A percentile compares a stretch with the other conserved stretches of the same genome.
Conservation (phyloP, 2,329 filamentous ascomycete species). For the Aspergillus japonicus region DNA sequence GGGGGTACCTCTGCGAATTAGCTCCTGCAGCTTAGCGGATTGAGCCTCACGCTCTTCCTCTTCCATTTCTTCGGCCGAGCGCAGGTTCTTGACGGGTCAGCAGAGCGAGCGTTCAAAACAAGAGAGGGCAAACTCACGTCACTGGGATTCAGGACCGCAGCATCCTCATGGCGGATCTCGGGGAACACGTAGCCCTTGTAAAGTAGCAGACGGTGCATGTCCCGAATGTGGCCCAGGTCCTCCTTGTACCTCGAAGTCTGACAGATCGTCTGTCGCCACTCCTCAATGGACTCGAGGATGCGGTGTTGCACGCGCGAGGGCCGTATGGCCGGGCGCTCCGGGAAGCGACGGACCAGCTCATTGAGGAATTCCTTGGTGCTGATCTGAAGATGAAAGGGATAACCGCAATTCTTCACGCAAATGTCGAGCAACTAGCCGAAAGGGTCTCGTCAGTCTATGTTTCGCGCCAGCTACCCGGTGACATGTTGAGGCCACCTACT, state of each 20-base stretch:
- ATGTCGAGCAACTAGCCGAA: slow-evolving; percentile 76
- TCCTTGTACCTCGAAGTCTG: slow-evolving; percentile 97
- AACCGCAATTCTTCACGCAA: slow-evolving; percentile 99
- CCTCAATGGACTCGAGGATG: slow-evolving; percentile 94
- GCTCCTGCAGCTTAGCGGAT: slow-evolving; percentile 95
- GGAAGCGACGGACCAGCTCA: slow-evolving; percentile 92
- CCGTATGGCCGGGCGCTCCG: slow-evolving; percentile 85
- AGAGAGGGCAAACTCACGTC: slow-evolving; percentile 64
- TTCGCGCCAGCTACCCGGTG: slow-evolving; percentile 13
- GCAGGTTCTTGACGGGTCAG: slow-evolving; percentile 67
- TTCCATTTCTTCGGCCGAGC: slow-evolving; percentile 98
- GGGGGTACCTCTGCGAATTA: slow-evolving; percentile 87
- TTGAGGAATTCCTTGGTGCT: slow-evolving; percentile 99
- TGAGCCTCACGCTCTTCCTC: slow-evolving; percentile 93
- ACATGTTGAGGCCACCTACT: slow-evolving; percentile 42
- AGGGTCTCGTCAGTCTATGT: slow-evolving; percentile 18
- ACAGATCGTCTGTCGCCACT: slow-evolving; percentile 98
- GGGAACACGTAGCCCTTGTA: slow-evolving; percentile 98
- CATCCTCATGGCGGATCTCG: slow-evolving; percentile 87
- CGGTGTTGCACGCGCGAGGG: slow-evolving; percentile 83
- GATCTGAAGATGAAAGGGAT: slow-evolving; percentile 97
- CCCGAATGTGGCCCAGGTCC: slow-evolving; percentile 90
- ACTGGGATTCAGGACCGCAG: slow-evolving; percentile 92
- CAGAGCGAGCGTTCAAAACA: neutral
- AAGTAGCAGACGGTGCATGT: slow-evolving; percentile 93